Conservation (phyloP, 345 rosid genomes). For the Salix brachista region DNA sequence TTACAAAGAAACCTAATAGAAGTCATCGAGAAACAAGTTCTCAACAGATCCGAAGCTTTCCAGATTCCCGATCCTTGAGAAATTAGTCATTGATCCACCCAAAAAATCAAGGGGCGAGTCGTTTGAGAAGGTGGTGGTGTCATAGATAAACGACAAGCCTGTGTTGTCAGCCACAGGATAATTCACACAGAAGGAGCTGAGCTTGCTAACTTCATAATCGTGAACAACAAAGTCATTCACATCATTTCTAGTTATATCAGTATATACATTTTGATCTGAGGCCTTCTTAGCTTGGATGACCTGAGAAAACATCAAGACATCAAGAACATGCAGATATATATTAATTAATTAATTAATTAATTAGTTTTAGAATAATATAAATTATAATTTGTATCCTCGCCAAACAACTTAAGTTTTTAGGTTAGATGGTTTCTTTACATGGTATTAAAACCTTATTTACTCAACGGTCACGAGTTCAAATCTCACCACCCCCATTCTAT, state of each 20-base stretch:
- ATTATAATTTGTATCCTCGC: no score
- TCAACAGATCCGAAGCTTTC: conserved; percentile 79
- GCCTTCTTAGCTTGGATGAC: conserved; percentile 89
- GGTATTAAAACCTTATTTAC: no score
- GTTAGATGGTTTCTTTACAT: no score
- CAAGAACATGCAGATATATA: not conserved
- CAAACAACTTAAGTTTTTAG: no score
- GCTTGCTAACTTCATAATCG: conserved; percentile 39
- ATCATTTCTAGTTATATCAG: conserved; percentile 42
- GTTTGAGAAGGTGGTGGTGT: conserved; percentile 63
- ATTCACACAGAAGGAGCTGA: conserved; percentile 33
- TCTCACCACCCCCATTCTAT: no score
- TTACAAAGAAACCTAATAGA: conserved; percentile 29
- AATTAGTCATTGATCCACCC: conserved; percentile 64
- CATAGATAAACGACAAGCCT: conserved; percentile 68
- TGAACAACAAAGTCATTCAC: conserved; percentile 45
- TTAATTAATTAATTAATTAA: not conserved
- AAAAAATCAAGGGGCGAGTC: conserved; percentile 81
- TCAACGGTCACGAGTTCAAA: no score
- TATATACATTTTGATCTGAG: conserved; percentile 55
- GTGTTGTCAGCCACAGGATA: conserved; percentile 45
- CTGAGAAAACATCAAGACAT: conserved; percentile 29
- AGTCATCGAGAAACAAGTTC: conserved; percentile 71
- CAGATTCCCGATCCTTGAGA: conserved; percentile 45
- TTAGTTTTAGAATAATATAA: no score